Percentiles rank a stretch among this genome's conserved stretches.
Conservation (phyloP, 2,329 filamentous ascomycete species). For the Fusarium gaditjirri region DNA sequence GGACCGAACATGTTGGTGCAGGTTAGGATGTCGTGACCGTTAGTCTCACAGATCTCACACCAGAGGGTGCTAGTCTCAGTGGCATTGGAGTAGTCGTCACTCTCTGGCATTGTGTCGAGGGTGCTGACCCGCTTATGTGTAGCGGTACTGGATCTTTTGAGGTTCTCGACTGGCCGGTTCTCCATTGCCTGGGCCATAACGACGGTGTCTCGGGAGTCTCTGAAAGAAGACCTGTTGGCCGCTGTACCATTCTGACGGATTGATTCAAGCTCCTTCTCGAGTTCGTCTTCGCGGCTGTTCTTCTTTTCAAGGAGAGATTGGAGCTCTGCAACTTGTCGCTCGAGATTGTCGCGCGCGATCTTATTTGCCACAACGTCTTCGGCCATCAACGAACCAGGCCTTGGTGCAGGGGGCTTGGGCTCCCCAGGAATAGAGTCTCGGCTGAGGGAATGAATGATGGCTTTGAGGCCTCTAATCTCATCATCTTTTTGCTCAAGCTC, state of each 20-base stretch:
- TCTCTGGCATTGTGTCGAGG: conserved; percentile 76
- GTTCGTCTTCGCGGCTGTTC: conserved; percentile 79
- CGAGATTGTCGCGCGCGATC: conserved; percentile 70
- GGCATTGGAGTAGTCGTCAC: conserved; percentile 73
- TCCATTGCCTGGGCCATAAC: conserved; percentile 65
- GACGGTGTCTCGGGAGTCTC: conserved; percentile 75
- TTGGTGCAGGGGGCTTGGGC: conserved; percentile 46
- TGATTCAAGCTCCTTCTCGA: conserved; percentile 82
- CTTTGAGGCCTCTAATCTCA: conserved; percentile 95
- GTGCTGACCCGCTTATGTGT: conserved; percentile 63
- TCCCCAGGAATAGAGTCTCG: conserved; percentile 70
- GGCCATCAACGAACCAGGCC: conserved; percentile 51
- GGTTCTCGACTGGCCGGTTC: conserved; percentile 56
- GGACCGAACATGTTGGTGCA: conserved; percentile 88
- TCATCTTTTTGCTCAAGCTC: conserved; percentile 95
- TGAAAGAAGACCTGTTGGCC: conserved; percentile 65
- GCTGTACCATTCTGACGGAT: conserved; percentile 61
- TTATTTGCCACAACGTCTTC: conserved; percentile 47
- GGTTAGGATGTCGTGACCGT: conserved; percentile 91
- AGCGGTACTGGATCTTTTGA: conserved; percentile 62
- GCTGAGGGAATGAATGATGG: conserved; percentile 96
- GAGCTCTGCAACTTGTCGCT: conserved; percentile 83
- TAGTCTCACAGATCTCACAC: conserved; percentile 96
- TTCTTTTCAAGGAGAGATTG: conserved; percentile 79
- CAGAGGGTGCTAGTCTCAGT: conserved; percentile 81